These are phyloP conservation scores for Stagonosporopsis rhizophila DNA, from an alignment of 2,329 filamentous ascomycete genomes.

Conservation along the genomic window DNA sequence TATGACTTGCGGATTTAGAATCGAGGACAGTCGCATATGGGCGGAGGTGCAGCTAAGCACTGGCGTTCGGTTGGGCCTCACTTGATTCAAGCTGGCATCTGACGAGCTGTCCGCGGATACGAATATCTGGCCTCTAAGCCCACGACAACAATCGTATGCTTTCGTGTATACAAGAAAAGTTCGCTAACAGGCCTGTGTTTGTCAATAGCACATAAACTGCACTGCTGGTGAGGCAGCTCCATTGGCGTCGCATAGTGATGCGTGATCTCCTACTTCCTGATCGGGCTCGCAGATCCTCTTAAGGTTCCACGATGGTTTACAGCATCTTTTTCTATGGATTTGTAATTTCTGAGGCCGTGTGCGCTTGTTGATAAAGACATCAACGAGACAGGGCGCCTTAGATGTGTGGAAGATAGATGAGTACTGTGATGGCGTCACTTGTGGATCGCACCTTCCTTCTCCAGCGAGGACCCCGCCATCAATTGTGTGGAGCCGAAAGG, in stretches of 20 bases:
- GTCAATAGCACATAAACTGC: not conserved
- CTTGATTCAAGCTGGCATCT: not conserved
- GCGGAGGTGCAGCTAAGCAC: not conserved
- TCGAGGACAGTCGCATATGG: not conserved
- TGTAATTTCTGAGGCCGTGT: not conserved
- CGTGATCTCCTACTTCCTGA: no score
- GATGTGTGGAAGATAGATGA: not conserved
- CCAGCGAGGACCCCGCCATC: constrained; percentile 13
- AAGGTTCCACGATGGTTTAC: not conserved
- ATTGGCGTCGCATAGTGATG: no score
- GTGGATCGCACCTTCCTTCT: constrained; percentile 21
- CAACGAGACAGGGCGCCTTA: not conserved
- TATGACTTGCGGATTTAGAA: not conserved
- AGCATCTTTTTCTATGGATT: not conserved
- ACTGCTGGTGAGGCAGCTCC: no score
- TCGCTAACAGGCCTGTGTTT: no score
- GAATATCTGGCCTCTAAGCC: not conserved
- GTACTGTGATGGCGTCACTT: constrained; percentile 12
- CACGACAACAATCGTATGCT: not conserved
- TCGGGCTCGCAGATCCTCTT: no score
- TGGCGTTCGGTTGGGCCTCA: no score
- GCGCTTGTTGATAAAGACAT: not conserved
- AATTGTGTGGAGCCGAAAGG: constrained; percentile 2
- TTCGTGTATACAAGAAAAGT: not conserved
- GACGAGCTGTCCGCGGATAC: not conserved